Percentiles rank a stretch among this genome's conserved stretches.
Conservation (phyloP, 2,329 filamentous ascomycete species). For the Phialophora tarda region DNA sequence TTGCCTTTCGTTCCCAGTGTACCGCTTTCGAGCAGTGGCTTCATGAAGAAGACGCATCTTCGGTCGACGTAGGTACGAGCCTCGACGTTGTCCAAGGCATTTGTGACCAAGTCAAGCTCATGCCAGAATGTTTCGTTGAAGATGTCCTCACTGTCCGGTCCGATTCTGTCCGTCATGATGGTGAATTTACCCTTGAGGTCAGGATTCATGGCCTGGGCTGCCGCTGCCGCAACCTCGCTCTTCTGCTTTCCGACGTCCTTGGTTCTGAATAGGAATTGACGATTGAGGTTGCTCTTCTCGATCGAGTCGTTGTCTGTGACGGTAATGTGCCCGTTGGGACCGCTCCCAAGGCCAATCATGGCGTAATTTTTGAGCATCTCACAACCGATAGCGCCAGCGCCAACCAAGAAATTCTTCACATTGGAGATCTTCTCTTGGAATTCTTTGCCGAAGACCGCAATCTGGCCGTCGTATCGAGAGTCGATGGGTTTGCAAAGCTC, state of each 20-base stretch:
- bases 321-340: conserved; percentile 83
- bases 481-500: conserved; percentile 85
- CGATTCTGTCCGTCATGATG: conserved; percentile 85
- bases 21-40: conserved; percentile 92
- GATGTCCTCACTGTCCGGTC: conserved; percentile 86
- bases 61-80: conserved; percentile 95
- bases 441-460: conserved; percentile 91
- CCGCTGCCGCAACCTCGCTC: conserved; percentile 88
- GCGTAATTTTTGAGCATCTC: conserved; percentile 99
- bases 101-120: conserved; percentile 86
- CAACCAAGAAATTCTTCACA: conserved; percentile 89
- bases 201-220: conserved; percentile 95
- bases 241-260: conserved; percentile 95
- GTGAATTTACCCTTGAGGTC: conserved; percentile 86
- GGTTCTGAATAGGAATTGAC: conserved; percentile 92
- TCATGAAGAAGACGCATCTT: conserved; percentile 97
- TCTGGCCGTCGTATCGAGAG: conserved; percentile 93
- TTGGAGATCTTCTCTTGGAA: conserved; percentile 94
- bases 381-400: conserved; percentile 94
- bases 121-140: conserved; percentile 96
- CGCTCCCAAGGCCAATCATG: conserved; percentile 92
- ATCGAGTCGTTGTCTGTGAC: conserved; percentile 99
- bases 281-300: conserved; percentile 97
- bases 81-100: conserved; percentile 96
- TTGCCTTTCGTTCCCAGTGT: conserved; percentile 99